Conservation (phyloP, 1,139 yeast genomes). For the Kurtzmaniella quercitrusa region DNA sequence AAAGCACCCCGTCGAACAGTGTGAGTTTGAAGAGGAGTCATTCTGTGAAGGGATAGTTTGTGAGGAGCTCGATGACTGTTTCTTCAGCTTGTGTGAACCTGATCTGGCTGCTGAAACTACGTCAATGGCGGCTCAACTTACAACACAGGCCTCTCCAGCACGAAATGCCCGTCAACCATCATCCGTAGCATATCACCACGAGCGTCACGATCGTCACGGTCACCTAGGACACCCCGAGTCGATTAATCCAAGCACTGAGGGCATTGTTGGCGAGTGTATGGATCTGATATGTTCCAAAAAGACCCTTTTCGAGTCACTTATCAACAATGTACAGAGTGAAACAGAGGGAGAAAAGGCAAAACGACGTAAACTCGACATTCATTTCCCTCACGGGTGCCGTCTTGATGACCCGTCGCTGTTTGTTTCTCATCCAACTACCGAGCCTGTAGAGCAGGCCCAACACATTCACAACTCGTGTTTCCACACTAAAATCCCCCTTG, state of each 20-base stretch:
- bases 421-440: not conserved
- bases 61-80: conserved; percentile 44
- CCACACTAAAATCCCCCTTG: conserved; percentile 39
- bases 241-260: not conserved
- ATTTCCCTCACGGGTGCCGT: conserved; percentile 40
- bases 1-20: conserved; percentile 8
- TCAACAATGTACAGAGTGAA: conserved; percentile 28
- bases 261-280: not conserved
- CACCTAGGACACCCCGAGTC: not conserved
- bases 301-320: conserved; percentile 32
- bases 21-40: conserved; percentile 28
- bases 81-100: conserved; percentile 30
- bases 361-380: conserved; percentile 15
- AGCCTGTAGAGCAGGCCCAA: not conserved
- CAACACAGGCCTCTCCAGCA: not conserved
- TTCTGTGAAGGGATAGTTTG: conserved; percentile 41
- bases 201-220: not conserved
- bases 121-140: not conserved
- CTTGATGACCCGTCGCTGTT: conserved; percentile 9
- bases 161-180: not conserved
- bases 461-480: conserved; percentile 44
- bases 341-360: conserved; percentile 3
- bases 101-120: conserved; percentile 3
- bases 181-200: not conserved
- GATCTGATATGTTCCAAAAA: conserved; percentile 12